Evolutionary conservation across 306 rosid species (phyloP).

Genomic region (Quercus aquifolioides): DNA sequence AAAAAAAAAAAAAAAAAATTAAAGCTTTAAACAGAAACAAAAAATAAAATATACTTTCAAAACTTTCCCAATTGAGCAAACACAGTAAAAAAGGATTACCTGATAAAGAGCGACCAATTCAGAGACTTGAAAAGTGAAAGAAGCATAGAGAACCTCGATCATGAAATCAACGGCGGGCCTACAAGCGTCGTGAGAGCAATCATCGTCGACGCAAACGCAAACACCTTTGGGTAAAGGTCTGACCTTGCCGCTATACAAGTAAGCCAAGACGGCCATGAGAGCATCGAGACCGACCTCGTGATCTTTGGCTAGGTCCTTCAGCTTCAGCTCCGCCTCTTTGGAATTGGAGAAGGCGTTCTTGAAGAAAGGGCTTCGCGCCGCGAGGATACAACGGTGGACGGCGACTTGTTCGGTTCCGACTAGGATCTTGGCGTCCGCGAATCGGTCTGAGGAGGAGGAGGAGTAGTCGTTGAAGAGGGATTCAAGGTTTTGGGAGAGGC

Average conservation of each 20-base stretch:
- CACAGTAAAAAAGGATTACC: slow-evolving; percentile 19
- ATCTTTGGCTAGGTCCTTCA: slow-evolving; percentile 51
- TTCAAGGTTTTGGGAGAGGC: slow-evolving; percentile 44
- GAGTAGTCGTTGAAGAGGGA: slow-evolving; percentile 12
- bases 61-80: too few relatives aligned
- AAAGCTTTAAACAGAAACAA: too few relatives aligned
- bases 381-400: slow-evolving; percentile 54
- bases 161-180: slow-evolving; percentile 51
- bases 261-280: slow-evolving; percentile 33
- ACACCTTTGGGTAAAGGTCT: slow-evolving; percentile 21
- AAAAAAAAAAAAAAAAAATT: too few relatives aligned
- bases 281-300: slow-evolving; percentile 47
- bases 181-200: slow-evolving; percentile 53
- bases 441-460: slow-evolving; percentile 31
- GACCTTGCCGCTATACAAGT: slow-evolving; percentile 53
- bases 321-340: slow-evolving; percentile 5
- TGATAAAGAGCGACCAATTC: slow-evolving; percentile 52
- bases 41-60: too few relatives aligned
- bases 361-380: slow-evolving; percentile 49
- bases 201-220: slow-evolving; percentile 52
- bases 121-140: slow-evolving; percentile 39
- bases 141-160: slow-evolving; percentile 46
- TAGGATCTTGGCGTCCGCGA: slow-evolving; percentile 42
- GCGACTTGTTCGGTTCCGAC: slow-evolving; percentile 22
- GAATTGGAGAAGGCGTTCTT: slow-evolving; percentile 24